Evolutionary conservation across 2,329 filamentous ascomycete genomes (phyloP), one percentile per base, ranked within the genome.

Genomic region (Penicillium verrucosum): DNA sequence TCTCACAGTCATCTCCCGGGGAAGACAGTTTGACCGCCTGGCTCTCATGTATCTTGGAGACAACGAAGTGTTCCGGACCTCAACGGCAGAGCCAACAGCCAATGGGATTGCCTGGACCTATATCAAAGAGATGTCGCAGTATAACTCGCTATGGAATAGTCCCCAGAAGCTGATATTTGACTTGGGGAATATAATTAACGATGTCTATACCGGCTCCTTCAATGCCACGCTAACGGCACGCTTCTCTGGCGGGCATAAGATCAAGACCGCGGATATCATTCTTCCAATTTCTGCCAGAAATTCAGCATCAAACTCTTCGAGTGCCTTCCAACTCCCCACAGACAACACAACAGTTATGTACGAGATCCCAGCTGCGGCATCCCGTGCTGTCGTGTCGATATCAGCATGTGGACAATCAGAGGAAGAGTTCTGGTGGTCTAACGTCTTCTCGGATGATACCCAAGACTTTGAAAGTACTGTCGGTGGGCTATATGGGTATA

Each of bases 381-480:
- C 83, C 51, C 85, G 86, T 56, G 90, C 90, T 18, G 82, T 92
- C 9, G 84, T 93, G 54, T 85, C 88, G 0, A 80, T 94, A n/a
- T 85, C 88, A 9, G 89, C 90, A 16, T 90, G 86, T 62, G 90
- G 89, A 0, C 90, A 94, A 70, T 81, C 81, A 0, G 75, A 80
- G 16, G 90, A 94, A 74, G 90, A 95, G 70, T 93, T 93, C 67
- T 95, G 90, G 89, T 94, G 89, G 85, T 83, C 81, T 56, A 93
- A 93, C 67, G 85, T 91, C 1, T 82, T 88, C 2, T 81, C 86
- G 42, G 83, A 82, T 10, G 82, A 86, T 60, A 78, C 78, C 4
- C 61, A 80, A 36, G 80, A 82, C 4, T 93, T 92, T 68, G 77
- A 80, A 5, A 71, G 74, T 7, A 80, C 78, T 1, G 80, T 81